Conservation (phyloP, 2,329 filamentous ascomycete genomes). For the Helotiales sp. region DNA sequence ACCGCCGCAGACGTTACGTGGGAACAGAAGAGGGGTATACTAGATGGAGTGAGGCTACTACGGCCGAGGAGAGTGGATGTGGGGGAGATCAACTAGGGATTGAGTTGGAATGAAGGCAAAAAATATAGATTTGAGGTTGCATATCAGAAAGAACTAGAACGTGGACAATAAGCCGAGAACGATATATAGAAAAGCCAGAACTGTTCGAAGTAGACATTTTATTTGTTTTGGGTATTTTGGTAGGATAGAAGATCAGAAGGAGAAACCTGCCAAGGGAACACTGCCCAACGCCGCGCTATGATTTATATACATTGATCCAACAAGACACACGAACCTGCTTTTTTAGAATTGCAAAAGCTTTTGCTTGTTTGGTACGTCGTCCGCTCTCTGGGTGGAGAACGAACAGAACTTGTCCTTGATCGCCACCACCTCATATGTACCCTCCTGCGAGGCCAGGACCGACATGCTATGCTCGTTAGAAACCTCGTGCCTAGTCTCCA, state of each 20-base stretch:
- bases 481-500: constrained; percentile 89
- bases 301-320: constrained; percentile 30
- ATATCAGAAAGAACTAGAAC: constrained; percentile 37
- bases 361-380: constrained; percentile 54
- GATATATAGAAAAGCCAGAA: neutral
- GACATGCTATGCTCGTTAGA: constrained; percentile 82
- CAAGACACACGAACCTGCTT: constrained; percentile 13
- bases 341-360: constrained; percentile 40
- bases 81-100: constrained; percentile 39
- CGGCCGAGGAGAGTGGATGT: constrained; percentile 30
- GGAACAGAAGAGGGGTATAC: constrained; percentile 37
- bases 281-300: constrained; percentile 43
- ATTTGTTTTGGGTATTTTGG: constrained; percentile 17
- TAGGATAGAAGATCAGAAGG: constrained; percentile 9
- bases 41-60: constrained; percentile 36
- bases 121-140: constrained; percentile 36
- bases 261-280: constrained; percentile 4
- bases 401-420: constrained; percentile 94
- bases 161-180: constrained; percentile 18
- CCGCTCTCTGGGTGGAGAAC: constrained; percentile 74
- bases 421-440: constrained; percentile 94
- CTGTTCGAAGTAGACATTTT: neutral
- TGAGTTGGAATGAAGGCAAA: constrained; percentile 39
- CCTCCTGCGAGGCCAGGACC: constrained; percentile 87
- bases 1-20: constrained; percentile 39